Base-by-base conservation (phyloP, 1,139 yeast species). In the Taiozyma onychis region DNA sequence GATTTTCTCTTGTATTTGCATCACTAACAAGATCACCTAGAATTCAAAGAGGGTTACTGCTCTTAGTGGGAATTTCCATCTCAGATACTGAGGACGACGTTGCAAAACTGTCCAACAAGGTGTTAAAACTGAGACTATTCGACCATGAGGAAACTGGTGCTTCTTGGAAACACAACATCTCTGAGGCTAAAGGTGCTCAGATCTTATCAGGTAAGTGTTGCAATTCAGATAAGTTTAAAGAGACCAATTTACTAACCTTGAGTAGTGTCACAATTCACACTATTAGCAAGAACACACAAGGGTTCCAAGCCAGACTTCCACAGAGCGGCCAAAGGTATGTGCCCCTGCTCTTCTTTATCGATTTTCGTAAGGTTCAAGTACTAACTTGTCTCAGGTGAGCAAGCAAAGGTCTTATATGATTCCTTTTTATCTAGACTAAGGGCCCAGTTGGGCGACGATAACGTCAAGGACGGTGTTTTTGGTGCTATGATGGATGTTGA, bases 401-500 rank as follows among this genome's bases (percentile, higher is more conserved):
- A 75, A 1, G 97, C 98, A 0, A 70, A 72, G 32, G 80, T 72
- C 16, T 68, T 89, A 50, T 93, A 90, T 64, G 77, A 84, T n/a
- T 62, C 65, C 44, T 87, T 90, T 51, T 68, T 88, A 53, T 57
- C 56, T 0, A 69, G 69, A 53, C 72, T 83, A 64, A 73, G 69
- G 46, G 64, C 55, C n/a, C 81, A 70, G n/a, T 60, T 86, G 39
- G 95, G 91, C 0, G 72, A 70, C 1, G 79, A 75, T 0, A 75
- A 78, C 46, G 95, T 90, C 7, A 77, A 84, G 55, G 97, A 89
- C 61, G 99, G 99, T 1, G 76, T 80, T 51, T 93, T 93, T 66
- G 99, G 98, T 0, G 98, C 95, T 9, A 88, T 91, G 96, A 93
- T 93, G 99, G 96, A 88, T 56, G 97, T 93, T 16, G 76, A 78